Evolutionary conservation across 2,329 filamentous ascomycete species (phyloP), one percentile per base, ranked within the genome.

Genomic region (Coniella vitis): DNA sequence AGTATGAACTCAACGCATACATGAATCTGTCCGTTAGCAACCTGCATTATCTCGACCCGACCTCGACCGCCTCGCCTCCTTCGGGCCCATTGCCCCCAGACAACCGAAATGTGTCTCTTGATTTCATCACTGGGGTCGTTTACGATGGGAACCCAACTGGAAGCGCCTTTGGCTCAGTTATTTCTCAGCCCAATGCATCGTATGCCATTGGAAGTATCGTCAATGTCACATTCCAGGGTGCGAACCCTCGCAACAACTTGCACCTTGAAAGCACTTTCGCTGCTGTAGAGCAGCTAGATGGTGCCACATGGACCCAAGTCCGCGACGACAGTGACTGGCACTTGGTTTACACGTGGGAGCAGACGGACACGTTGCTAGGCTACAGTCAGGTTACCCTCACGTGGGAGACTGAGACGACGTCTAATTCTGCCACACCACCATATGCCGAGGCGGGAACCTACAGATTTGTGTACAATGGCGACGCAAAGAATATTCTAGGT

Each of bases 181-280:
- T 78, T 39, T 67, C 67, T 0, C 73, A 83, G 35, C 72, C 78
- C 0, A 60, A 63, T 1, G 63, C 73, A 14, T 65, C 67, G 0
- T 87, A 85, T 56, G 45, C 62, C 0, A 66, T 70, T 2, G 87
- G 87, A 3, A 73, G 76, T 8, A 71, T 70, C 0, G 76, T 88
- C 22, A 76, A 68, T 4, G 86, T 78, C 0, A 81, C 72, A 0
- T 96, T 96, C 62, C 77, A 90, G 1, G 90, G 86, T 16, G 90
- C 90, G 4, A 95, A 95, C 60, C 90, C 90, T 8, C 77, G 90
- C 43, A 96, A 95, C 64, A 86, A 94, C 54, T 75, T 95, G 38
- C 78, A 82, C 2, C 78, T 89, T 1, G 90, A 88, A 61, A 75
- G 75, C 12, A 95, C 86, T 0, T 95, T 84, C 61, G 85, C 85